Percentiles rank a stretch among this genome's conserved stretches.
These are phyloP conservation scores for Penicillium sp. DNA, from an alignment of 2,329 filamentous ascomycete genomes.

Conservation along the genomic window DNA sequence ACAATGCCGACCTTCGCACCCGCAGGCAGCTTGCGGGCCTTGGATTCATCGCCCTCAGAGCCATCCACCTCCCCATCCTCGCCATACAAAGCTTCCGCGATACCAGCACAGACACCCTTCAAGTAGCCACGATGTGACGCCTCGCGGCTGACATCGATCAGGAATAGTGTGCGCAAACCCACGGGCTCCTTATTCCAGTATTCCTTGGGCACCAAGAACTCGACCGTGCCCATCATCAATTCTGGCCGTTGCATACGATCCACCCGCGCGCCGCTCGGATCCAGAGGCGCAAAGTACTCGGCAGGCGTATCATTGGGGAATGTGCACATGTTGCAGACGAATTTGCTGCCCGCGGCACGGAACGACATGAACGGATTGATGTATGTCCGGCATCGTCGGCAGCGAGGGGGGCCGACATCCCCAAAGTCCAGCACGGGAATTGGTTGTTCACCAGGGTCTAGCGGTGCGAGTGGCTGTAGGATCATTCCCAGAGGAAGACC, in stretches of 20 bases:
- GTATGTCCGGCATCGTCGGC: constrained; percentile 90
- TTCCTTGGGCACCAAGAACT: constrained; percentile 96
- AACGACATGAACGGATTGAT: constrained; percentile 99
- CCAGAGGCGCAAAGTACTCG: constrained; percentile 93
- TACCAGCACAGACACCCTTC: constrained; percentile 87
- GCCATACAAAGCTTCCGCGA: constrained; percentile 83
- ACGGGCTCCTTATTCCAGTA: constrained; percentile 97
- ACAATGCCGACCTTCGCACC: constrained; percentile 92
- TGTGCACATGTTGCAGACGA: constrained; percentile 97
- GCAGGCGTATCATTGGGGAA: constrained; percentile 92
- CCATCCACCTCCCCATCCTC: constrained; percentile 62
- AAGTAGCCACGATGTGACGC: constrained; percentile 89
- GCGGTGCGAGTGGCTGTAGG: constrained; percentile 82
- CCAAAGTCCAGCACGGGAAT: constrained; percentile 96
- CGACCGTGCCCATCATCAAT: constrained; percentile 87
- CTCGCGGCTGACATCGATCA: constrained; percentile 93
- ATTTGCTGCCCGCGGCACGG: constrained; percentile 89
- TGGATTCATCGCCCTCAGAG: constrained; percentile 56
- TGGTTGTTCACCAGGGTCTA: constrained; percentile 82
- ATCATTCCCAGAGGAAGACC: constrained; percentile 85
- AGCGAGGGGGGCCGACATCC: constrained; percentile 85
- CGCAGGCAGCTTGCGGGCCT: constrained; percentile 67
- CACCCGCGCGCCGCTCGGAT: constrained; percentile 81
- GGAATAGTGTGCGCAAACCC: constrained; percentile 83
- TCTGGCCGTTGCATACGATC: constrained; percentile 90